Evolutionary conservation across 2,329 filamentous ascomycete species (phyloP).

Genomic region (Colletotrichum sp.): DNA sequence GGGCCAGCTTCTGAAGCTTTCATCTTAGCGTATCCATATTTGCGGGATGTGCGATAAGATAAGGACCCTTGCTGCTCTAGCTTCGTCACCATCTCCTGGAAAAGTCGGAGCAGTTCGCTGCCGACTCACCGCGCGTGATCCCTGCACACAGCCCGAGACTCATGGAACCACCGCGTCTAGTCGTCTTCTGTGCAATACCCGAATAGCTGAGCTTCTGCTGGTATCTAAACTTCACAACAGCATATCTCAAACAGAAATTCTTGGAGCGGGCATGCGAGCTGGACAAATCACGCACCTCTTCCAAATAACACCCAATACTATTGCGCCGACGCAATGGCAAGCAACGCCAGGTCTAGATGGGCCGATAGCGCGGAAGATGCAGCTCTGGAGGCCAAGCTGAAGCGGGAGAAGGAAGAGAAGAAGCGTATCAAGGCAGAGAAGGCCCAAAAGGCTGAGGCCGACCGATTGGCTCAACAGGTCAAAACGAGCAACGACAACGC

Average conservation of each 20-base stretch:
- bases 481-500: conserved; percentile 21
- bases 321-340: conserved; percentile 53
- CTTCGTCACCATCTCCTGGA: not conserved
- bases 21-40: not conserved
- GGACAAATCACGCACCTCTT: not conserved
- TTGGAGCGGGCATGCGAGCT: not conserved
- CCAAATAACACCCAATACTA: not conserved
- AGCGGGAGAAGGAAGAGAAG: conserved; percentile 87
- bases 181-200: not conserved
- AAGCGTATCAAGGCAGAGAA: conserved; percentile 84
- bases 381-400: conserved; percentile 73
- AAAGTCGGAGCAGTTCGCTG: not conserved
- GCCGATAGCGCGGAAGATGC: conserved; percentile 83
- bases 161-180: not conserved
- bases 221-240: not conserved
- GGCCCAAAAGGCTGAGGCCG: conserved; percentile 68
- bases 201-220: not conserved
- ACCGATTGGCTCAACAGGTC: conserved; percentile 34
- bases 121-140: conserved; percentile 4
- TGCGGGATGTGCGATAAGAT: conserved; percentile 8
- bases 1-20: not conserved
- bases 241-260: not conserved
- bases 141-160: not conserved
- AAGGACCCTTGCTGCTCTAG: not conserved
- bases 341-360: conserved; percentile 79